Percentiles rank a stretch among this genome's conserved stretches.
phyloP scores from a whole-genome alignment of 805 yeast genomes.

The Saccharomyces mikatae region DNA sequence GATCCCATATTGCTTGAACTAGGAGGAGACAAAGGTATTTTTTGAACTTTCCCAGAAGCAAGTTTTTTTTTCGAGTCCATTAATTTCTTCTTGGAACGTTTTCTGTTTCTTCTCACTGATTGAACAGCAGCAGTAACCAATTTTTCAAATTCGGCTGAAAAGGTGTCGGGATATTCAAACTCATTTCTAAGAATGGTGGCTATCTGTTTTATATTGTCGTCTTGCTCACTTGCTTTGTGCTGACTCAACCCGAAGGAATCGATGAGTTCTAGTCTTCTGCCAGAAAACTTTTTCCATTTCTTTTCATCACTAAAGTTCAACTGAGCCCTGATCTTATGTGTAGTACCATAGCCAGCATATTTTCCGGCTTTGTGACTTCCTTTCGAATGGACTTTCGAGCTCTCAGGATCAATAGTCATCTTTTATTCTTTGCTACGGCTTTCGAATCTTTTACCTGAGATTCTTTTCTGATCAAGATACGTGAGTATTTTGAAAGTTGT shows the following conservation, averaged over 20 bases:
- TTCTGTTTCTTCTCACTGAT: slow-evolving; percentile 81
- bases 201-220: slow-evolving; percentile 66
- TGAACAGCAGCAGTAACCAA: slow-evolving; percentile 90
- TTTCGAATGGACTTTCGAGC: not conserved
- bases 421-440: not conserved
- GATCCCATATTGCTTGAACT: not conserved
- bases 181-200: slow-evolving; percentile 72
- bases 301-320: slow-evolving; percentile 74
- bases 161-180: slow-evolving; percentile 56
- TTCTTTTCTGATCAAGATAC: not conserved
- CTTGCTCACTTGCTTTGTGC: slow-evolving; percentile 90
- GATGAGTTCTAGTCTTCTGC: slow-evolving; percentile 79
- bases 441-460: not conserved
- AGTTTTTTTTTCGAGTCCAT: not conserved
- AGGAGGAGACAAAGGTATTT: not conserved
- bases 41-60: not conserved
- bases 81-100: slow-evolving; percentile 43
- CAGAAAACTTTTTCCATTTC: slow-evolving; percentile 85
- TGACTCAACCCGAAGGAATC: slow-evolving; percentile 54
- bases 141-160: slow-evolving; percentile 71
- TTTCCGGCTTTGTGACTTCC: not conserved
- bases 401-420: not conserved
- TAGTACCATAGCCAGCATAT: slow-evolving; percentile 30
- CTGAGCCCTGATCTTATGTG: slow-evolving; percentile 37
- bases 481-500: not conserved